Conservation (phyloP, 148 eudicot species). For the Persicaria tinctoria region DNA sequence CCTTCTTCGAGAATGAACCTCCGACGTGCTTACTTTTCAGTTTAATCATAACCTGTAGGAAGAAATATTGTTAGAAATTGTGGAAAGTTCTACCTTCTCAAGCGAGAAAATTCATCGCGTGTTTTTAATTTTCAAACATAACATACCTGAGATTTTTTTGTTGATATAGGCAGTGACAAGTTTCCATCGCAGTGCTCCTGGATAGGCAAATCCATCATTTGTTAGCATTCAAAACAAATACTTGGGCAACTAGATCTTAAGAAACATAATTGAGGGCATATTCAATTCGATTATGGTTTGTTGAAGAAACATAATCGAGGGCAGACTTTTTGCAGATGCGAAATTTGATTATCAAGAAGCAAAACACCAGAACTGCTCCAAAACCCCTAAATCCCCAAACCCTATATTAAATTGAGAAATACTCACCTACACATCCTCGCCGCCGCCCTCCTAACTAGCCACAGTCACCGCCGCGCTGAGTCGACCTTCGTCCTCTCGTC, state of each 20-base stretch:
- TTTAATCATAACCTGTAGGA: slow-evolving; percentile 54
- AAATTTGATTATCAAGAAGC: background rate
- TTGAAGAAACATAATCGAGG: background rate
- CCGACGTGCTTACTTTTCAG: slow-evolving; percentile 81
- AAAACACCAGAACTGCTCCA: background rate
- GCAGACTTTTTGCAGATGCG: background rate
- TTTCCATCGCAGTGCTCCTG: slow-evolving; percentile 67
- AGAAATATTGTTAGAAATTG: slow-evolving; percentile 13
- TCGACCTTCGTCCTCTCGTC: too few species aligned
- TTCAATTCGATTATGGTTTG: too few species aligned
- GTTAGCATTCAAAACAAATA: background rate
- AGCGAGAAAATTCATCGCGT: background rate
- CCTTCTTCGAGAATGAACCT: slow-evolving; percentile 81
- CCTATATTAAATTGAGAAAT: too few species aligned
- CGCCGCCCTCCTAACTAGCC: too few species aligned
- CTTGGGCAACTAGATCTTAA: background rate
- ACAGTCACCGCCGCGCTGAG: too few species aligned
- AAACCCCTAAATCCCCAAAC: too few species aligned
- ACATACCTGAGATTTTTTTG: slow-evolving; percentile 60
- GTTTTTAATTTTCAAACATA: background rate
- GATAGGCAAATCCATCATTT: background rate
- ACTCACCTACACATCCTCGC: too few species aligned
- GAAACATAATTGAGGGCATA: background rate
- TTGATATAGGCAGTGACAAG: slow-evolving; percentile 63
- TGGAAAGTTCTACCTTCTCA: background rate